Base-by-base conservation (phyloP, 192 early-diverging fungal genomes). In the Coemansia asiatica region DNA sequence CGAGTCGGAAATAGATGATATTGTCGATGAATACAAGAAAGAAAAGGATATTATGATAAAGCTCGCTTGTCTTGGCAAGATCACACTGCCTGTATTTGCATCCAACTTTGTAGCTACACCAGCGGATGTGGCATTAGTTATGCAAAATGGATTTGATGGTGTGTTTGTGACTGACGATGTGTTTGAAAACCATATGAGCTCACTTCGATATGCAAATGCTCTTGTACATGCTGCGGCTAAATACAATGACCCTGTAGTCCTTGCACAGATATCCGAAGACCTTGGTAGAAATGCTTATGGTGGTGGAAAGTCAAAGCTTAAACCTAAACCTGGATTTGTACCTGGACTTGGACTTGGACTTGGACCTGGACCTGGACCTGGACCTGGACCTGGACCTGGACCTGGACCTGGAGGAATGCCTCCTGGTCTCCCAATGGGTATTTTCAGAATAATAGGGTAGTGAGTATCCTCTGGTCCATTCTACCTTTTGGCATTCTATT, bases 51-150 rank as follows among this genome's bases (percentile, higher is more conserved):
- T 97, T 40, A 87, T 98, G 64, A 91, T 92, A 71, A 91, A 96
- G 70, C 89, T 90, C 54, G 92, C 87, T 60, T 82, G 85, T 61
- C 84, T 97, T 33, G 94, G 93, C 48, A 89, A 94, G 63, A 82
- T 99, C 26, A 95, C 97, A 44, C 94, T 99, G 47, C 95, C 97
- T 74, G 97, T 97, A 87, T 99, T 99, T 86, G 95, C 97, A 64
- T 95, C 95, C 38, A 95, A 92, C 64, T 95, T 94, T 81, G 87
- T 98, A 68, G 95, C 97, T 19, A 99, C 97, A 35, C 97, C 97
- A 26, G 95, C 95, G 25, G 97, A 99, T 87, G 97, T 95, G 57
- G 97, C 95, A 13, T 67, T 99, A 67, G 97, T 99, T 95, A 99
- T 99, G 95, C 95, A 98, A 85, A 85, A 97, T 48, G 97, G 97